phyloP scores from a whole-genome alignment of 176 grass and related monocot species.

The Musa beccarii region DNA sequence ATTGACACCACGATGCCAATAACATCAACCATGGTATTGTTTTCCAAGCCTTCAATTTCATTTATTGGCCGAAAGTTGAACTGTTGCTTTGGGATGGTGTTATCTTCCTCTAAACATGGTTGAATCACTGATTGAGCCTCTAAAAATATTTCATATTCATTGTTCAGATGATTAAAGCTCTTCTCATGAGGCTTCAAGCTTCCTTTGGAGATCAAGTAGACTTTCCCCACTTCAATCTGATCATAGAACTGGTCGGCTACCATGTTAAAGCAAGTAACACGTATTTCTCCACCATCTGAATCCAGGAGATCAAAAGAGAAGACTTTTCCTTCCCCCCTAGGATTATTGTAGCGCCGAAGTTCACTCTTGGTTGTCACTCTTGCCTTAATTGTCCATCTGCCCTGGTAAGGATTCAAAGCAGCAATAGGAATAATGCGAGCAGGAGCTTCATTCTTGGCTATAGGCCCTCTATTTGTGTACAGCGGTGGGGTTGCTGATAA shows the following conservation, averaged over 20 bases:
- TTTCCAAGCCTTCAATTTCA: constrained; percentile 60
- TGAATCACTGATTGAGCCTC: constrained; percentile 39
- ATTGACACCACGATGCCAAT: constrained; percentile 73
- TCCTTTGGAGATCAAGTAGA: constrained; percentile 83
- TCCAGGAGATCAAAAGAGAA: constrained; percentile 84
- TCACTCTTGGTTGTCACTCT: constrained; percentile 62
- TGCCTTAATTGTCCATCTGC: constrained; percentile 74
- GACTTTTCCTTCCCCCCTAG: constrained; percentile 56
- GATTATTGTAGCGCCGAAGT: constrained; percentile 36
- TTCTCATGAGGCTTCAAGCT: constrained; percentile 42
- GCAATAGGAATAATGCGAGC: constrained; percentile 45
- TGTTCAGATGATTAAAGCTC: constrained; percentile 52
- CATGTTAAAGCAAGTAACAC: constrained; percentile 54
- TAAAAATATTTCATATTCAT: constrained; percentile 58
- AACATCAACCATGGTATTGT: constrained; percentile 52
- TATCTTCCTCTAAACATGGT: constrained; percentile 41
- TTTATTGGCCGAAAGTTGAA: constrained; percentile 69
- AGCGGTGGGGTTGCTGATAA: constrained; percentile 52
- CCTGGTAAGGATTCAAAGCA: constrained; percentile 61
- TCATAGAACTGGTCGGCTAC: constrained; percentile 46
- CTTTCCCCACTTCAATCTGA: constrained; percentile 67
- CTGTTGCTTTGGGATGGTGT: constrained; percentile 49
- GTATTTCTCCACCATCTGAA: constrained; percentile 65
- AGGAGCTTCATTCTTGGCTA: constrained; percentile 49
- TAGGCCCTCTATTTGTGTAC: constrained; percentile 55